Evolutionary conservation across 371 early-diverging fungal species (phyloP).

Genomic region (Mucor circinelloides): DNA sequence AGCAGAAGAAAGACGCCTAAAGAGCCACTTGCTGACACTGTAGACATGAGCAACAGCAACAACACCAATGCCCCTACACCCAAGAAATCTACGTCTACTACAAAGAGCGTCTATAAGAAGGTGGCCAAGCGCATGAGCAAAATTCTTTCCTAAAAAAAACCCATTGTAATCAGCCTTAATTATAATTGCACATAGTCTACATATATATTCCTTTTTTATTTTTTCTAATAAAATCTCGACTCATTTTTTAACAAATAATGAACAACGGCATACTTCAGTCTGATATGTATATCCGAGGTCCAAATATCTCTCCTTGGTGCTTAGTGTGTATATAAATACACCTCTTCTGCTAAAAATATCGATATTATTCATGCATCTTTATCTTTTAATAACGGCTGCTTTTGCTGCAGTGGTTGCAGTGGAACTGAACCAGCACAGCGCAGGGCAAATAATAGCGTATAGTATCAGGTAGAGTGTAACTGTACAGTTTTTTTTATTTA

Average conservation of each 20-base stretch:
- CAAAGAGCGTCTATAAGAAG: constrained; percentile 2
- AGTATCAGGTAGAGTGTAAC: too few species aligned
- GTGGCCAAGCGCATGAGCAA: constrained; percentile 8
- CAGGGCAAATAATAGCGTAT: too few species aligned
- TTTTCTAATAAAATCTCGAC: background rate
- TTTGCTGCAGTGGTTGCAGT: background rate
- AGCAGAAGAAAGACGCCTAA: background rate
- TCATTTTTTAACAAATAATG: background rate
- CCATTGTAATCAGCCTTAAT: background rate
- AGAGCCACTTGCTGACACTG: background rate
- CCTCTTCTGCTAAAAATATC: background rate
- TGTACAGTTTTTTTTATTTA: background rate
- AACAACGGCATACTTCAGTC: background rate
- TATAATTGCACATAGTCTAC: background rate
- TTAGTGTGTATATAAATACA: background rate
- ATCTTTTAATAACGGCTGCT: background rate
- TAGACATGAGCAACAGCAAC: background rate
- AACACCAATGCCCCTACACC: background rate
- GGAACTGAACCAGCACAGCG: background rate
- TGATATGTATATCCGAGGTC: background rate
- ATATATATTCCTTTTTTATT: background rate
- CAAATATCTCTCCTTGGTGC: background rate
- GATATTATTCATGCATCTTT: background rate
- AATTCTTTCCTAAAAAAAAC: constrained; percentile 3
- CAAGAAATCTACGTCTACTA: constrained; percentile 7